A percentile compares a stretch with the other conserved stretches of the same genome.
These are phyloP conservation scores for Helichrysum umbraculigerum DNA, from an alignment of 129 eudicot species.

Conservation along the genomic window DNA sequence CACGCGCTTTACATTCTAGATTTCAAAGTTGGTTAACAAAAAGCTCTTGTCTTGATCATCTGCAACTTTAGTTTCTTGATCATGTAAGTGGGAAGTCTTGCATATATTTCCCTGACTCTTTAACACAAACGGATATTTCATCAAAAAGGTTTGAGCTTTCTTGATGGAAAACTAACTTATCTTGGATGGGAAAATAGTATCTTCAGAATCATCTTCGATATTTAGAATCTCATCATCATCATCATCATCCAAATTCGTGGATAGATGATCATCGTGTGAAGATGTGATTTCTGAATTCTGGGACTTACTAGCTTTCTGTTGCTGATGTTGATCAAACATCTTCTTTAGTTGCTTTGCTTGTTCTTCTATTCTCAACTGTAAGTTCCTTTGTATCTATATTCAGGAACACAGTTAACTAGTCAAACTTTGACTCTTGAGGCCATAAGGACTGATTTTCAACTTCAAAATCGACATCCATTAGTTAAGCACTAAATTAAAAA, in stretches of 20 bases:
- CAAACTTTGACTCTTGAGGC: conserved; percentile 10
- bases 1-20: conserved; percentile 26
- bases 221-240: conserved; percentile 29
- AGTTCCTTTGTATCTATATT: conserved; percentile 56
- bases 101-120: background rate
- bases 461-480: background rate
- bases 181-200: conserved; percentile 37
- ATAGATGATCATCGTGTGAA: conserved; percentile 20
- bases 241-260: conserved; percentile 26
- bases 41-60: conserved; percentile 21
- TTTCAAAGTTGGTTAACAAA: conserved; percentile 17
- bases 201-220: conserved; percentile 37
- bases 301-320: conserved; percentile 29
- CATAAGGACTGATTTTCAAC: background rate
- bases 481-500: background rate
- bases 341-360: conserved; percentile 60
- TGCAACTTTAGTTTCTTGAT: conserved; percentile 27
- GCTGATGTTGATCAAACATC: conserved; percentile 63
- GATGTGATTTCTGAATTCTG: conserved; percentile 28
- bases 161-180: conserved; percentile 40
- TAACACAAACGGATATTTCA: conserved; percentile 18
- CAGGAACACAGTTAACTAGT: background rate
- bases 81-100: conserved; percentile 22
- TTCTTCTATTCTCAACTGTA: conserved; percentile 73
- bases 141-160: conserved; percentile 18